Evolutionary conservation across 2,329 filamentous ascomycete species (phyloP).

Genomic region (Clonostachys rosea): DNA sequence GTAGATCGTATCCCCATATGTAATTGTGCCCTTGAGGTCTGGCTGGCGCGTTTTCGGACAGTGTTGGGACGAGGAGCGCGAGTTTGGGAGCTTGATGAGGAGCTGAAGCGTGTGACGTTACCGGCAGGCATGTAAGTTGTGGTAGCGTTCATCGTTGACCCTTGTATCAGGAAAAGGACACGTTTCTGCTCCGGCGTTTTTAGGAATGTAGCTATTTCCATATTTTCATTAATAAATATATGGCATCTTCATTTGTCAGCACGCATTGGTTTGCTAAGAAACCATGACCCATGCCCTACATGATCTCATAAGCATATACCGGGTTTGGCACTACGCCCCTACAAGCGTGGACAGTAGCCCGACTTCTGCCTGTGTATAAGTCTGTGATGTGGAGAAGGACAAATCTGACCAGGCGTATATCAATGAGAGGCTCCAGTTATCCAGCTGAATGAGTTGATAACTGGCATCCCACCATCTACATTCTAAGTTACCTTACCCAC

Average conservation of each 20-base stretch:
- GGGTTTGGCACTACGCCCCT: too few species aligned
- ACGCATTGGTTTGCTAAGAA: background rate
- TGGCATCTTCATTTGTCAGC: background rate
- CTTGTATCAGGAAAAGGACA: background rate
- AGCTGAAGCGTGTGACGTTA: background rate
- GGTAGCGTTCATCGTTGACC: too few species aligned
- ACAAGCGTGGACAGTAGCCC: too few species aligned
- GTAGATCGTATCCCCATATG: constrained; percentile 23
- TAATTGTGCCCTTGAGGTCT: constrained; percentile 14
- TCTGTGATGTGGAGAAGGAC: background rate
- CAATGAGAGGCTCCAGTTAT: background rate
- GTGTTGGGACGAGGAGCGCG: constrained; percentile 9
- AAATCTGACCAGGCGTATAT: background rate
- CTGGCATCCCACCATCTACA: background rate
- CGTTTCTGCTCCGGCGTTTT: background rate
- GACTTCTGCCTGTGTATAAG: background rate
- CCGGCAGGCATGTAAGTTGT: background rate
- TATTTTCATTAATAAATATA: background rate
- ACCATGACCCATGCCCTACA: background rate
- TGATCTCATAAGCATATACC: background rate
- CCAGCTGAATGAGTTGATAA: background rate
- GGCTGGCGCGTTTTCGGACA: constrained; percentile 15
- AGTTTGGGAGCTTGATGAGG: constrained; percentile 8
- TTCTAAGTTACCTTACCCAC: background rate
- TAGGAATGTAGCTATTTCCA: background rate